Base-by-base conservation (phyloP, 306 rosid species). In the Hippophae rhamnoides region DNA sequence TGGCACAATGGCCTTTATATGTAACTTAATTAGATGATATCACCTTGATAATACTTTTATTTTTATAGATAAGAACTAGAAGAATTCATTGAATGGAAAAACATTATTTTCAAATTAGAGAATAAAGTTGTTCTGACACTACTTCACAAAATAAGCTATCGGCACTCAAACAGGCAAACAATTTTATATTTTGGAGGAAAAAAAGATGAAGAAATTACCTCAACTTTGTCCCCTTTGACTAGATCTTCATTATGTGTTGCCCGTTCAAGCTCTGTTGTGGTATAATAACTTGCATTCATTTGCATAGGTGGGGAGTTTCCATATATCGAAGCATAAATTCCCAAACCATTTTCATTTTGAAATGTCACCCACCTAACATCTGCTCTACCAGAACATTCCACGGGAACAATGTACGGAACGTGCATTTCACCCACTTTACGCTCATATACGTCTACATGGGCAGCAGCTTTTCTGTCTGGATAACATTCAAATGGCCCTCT, bases 401-500 rank as follows among this genome's bases (percentile, higher is more conserved):
- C 87, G 1, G 98, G 96, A 75, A 92, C 83, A 63, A 87, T 81
- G 47, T 92, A 92, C 27, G 98, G 98, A 73, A 87, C 95, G 62
- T 92, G 95, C 95, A 92, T 63, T 65, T 87, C 89, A 38, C 68
- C 64, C 26, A 87, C 84, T 46, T 61, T 83, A 63, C 70, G 63
- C 76, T 87, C 86, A 11, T 87, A 87, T 47, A 85, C 63, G 25
- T 74, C 89, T 31, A 87, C 82, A 54, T 83, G 89, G 10, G 98
- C 96, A n/a, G 89, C 86, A 14, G 86, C 95, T 72, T 87, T 92
- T 63, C 98, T 74, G 76, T 87, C 98, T 0, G 95, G 96, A 74
- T 87, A 87, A 56, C 95, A 87, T 76, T 92, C 98, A 47, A 87
- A 85, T 12, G 93, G 98, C 13, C 98, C 98, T 85, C 89, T 83